Conservation (phyloP, 208 protist species). For the Novymonas esmeraldas region DNA sequence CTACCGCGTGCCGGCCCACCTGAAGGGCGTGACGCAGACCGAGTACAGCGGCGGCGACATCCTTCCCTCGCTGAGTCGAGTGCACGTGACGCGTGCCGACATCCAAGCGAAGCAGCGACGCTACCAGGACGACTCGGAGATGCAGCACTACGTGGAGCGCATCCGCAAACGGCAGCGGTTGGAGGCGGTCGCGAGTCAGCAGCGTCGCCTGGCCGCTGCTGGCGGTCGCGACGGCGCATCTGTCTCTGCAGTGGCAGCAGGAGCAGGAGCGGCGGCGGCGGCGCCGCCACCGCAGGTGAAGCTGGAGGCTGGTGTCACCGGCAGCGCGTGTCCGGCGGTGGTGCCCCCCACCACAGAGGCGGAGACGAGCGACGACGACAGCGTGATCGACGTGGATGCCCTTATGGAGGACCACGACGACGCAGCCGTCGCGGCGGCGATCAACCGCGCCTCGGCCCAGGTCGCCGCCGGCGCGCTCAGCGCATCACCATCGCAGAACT, state of each 20-base stretch:
- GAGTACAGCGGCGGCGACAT: conserved; percentile 69
- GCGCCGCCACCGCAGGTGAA: conserved; percentile 16
- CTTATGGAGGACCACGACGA: conserved; percentile 75
- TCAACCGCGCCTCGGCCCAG: conserved; percentile 13
- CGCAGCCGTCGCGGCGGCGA: conserved; percentile 20
- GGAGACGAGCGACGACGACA: neutral
- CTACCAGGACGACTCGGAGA: conserved; percentile 72
- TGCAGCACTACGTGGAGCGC: conserved; percentile 41
- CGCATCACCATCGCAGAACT: conserved; percentile 13
- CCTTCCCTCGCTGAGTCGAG: conserved; percentile 65
- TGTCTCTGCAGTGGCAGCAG: no score
- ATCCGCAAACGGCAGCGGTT: conserved; percentile 51
- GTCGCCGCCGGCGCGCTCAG: conserved; percentile 1
- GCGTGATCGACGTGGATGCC: conserved; percentile 78
- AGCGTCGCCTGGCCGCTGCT: conserved; percentile 10
- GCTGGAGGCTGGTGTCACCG: conserved; percentile 15
- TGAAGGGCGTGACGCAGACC: conserved; percentile 35
- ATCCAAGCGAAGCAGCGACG: conserved; percentile 52
- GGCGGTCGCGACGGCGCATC: neutral
- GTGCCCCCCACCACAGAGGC: no score
- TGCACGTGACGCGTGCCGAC: conserved; percentile 62
- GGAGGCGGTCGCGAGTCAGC: conserved; percentile 46
- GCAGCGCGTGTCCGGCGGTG: no score
- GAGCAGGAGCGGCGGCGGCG: no score
- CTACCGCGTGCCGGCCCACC: conserved; percentile 18